These are phyloP conservation scores for Penicillium dipodomyicola DNA, from an alignment of 495 filamentous ascomycete genomes.

Conservation along the genomic window DNA sequence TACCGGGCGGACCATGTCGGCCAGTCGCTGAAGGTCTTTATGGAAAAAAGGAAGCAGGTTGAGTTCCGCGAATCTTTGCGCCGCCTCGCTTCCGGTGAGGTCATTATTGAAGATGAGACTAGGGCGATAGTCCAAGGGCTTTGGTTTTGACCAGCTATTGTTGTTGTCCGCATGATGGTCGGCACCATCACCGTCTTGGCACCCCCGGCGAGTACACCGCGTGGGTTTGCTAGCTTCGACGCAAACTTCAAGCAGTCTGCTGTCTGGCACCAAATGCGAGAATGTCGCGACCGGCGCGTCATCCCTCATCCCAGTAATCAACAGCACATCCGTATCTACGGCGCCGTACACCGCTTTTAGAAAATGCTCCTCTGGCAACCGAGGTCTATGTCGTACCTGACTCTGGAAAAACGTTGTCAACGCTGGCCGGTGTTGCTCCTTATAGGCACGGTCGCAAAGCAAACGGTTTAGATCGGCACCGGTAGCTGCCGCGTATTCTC, in stretches of 20 bases:
- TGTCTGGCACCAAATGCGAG: slow-evolving; percentile 56
- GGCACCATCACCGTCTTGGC: slow-evolving; percentile 8
- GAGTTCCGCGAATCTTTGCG: slow-evolving; percentile 42
- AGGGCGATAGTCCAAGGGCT: slow-evolving; percentile 38
- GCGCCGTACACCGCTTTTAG: slow-evolving; percentile 44
- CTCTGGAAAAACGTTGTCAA: slow-evolving; percentile 54
- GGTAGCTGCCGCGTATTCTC: slow-evolving; percentile 54
- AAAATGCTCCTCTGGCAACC: slow-evolving; percentile 57
- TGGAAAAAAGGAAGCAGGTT: slow-evolving; percentile 52
- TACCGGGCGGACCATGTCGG: slow-evolving; percentile 49
- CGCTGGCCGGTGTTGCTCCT: slow-evolving; percentile 58
- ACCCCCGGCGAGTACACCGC: slow-evolving; percentile 41
- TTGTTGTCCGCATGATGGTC: no score
- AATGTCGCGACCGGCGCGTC: slow-evolving; percentile 55
- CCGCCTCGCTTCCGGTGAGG: slow-evolving; percentile 35
- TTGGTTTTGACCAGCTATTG: slow-evolving; percentile 27
- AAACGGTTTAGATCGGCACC: slow-evolving; percentile 52
- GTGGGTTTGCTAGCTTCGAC: slow-evolving; percentile 48
- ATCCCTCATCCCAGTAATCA: slow-evolving; percentile 68
- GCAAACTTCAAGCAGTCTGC: slow-evolving; percentile 53
- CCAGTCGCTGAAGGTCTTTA: slow-evolving; percentile 49
- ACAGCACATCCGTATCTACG: slow-evolving; percentile 52
- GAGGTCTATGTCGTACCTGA: slow-evolving; percentile 46
- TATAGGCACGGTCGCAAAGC: slow-evolving; percentile 55
- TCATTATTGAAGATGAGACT: slow-evolving; percentile 55